Evolutionary conservation across 208 protist species (phyloP).

Genomic region (Crithidia bombi): DNA sequence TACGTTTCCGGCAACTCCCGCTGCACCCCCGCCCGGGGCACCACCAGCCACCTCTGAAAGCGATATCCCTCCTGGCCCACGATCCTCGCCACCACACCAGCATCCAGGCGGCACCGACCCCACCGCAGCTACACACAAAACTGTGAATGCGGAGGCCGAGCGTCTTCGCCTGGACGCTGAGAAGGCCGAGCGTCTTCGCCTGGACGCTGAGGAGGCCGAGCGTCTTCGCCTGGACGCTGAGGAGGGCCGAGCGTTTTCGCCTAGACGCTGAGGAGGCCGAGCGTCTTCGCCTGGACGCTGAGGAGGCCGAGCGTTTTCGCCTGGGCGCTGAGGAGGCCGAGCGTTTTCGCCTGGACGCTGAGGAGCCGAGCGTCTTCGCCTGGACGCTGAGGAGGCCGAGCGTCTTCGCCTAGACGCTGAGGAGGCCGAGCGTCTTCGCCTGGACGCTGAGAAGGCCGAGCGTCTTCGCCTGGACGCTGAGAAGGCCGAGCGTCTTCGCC

Average conservation of each 20-base stretch:
- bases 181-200: not conserved
- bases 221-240: not conserved
- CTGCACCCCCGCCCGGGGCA: too few species aligned
- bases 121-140: not conserved
- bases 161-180: not conserved
- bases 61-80: too few species aligned
- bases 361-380: not conserved
- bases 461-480: not conserved
- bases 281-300: not conserved
- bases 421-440: not conserved
- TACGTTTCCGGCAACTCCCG: not conserved
- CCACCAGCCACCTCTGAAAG: not conserved
- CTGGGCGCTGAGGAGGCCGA: constrained; percentile 4
- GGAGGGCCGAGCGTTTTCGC: constrained; percentile 14
- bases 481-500: not conserved
- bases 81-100: not conserved
- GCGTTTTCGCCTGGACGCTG: not conserved
- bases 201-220: not conserved
- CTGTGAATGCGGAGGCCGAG: too few species aligned
- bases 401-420: not conserved
- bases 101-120: not conserved
- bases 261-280: not conserved
- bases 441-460: constrained; percentile 1
- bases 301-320: not conserved
- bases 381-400: not conserved